These are phyloP conservation scores for Cucurbita maxima DNA, from an alignment of 306 rosid genomes.

Conservation along the genomic window DNA sequence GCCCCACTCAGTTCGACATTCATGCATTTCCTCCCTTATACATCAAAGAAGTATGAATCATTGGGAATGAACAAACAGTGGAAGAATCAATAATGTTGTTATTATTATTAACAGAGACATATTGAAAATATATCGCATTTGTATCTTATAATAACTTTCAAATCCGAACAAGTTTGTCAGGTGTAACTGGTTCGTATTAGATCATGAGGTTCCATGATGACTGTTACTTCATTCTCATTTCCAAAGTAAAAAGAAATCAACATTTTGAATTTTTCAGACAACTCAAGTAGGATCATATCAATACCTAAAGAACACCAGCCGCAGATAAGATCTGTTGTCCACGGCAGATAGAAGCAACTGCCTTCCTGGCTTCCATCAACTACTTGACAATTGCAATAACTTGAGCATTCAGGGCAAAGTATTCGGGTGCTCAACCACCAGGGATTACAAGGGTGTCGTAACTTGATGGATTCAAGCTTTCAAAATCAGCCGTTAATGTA, in stretches of 20 bases:
- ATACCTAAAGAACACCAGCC: slow-evolving; percentile 72
- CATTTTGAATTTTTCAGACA: not conserved
- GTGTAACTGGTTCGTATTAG: not conserved
- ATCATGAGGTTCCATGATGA: not conserved
- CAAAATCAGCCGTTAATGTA: slow-evolving; percentile 43
- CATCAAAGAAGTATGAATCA: too few relatives aligned
- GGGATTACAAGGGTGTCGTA: slow-evolving; percentile 51
- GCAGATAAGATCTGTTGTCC: slow-evolving; percentile 81
- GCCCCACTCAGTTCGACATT: too few relatives aligned
- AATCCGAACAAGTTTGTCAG: not conserved
- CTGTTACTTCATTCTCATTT: not conserved
- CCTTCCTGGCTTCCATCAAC: slow-evolving; percentile 30
- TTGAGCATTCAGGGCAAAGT: slow-evolving; percentile 25
- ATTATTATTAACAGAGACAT: not conserved
- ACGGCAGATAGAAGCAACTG: slow-evolving; percentile 46
- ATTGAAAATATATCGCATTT: slow-evolving; percentile 33
- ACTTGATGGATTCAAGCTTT: slow-evolving; percentile 36
- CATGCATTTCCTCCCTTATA: too few relatives aligned
- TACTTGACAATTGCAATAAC: slow-evolving; percentile 28
- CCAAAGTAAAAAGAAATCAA: not conserved
- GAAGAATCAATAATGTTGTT: not conserved
- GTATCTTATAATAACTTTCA: too few relatives aligned
- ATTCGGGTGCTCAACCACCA: slow-evolving; percentile 43
- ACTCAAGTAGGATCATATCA: not conserved
- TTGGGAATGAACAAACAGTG: too few relatives aligned